Evolutionary conservation across 108 stramenopile species (phyloP), one percentile per base, ranked within the genome.

Genomic region (Fragilariopsis cylindrus): DNA sequence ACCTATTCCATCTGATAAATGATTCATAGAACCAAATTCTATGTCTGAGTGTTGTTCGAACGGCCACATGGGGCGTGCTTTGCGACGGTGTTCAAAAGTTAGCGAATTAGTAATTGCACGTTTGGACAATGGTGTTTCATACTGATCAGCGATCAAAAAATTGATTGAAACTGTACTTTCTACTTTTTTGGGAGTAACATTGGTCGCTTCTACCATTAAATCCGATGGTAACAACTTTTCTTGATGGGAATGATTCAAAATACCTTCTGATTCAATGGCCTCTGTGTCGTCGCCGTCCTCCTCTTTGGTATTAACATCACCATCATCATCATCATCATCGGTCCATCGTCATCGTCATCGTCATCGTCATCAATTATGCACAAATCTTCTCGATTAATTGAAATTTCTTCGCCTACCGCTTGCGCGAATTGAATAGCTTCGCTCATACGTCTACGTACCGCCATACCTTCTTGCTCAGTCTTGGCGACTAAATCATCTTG

Each of bases 341-440:
- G n/a, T 74, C 78, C 81, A 5, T 64, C 57, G 8, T 81, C 77
- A 8, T 72, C 70, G 48, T 82, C 86, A 15, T 52, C 72, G n/a
- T 71, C 69, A 53, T 86, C 77, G 19, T 85, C 87, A 11, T 89
- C 88, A 65, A 90, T 85, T 57, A 90, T 90, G 50, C 84, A 81
- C 11, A 86, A 76, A 6, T 87, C 76, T 41, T 82, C 81, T 57
- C 83, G 73, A 50, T 82, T 45, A 3, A 82, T 84, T 39, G 80
- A 67, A 44, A 84, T 75, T 57, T 40, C 54, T 76, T 91, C 90
- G 40, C 90, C 88, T 2, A 91, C 87, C n/a, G 88, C 87, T 74
- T 85, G 78, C 0, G 90, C 88, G 70, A 89, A 91, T 66, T 86
- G 87, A 1, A 84, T 83, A 6, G 89, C 85, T 79, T 90, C 89